Evolutionary conservation across 169 alveolate species (phyloP).

Genomic region (Amoebophrya sp.): DNA sequence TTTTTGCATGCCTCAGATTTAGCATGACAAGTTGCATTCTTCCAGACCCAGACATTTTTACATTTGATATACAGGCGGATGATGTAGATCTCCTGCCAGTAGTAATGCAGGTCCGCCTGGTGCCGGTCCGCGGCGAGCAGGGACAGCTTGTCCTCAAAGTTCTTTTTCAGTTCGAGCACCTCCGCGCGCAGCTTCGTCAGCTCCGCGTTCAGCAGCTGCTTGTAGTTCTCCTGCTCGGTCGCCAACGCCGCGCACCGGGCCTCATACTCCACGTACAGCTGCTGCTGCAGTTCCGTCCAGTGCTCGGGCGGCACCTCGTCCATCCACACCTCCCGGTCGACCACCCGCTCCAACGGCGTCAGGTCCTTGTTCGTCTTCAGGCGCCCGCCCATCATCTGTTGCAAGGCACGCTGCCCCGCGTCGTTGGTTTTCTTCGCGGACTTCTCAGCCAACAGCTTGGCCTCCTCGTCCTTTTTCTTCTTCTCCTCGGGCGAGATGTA

Average conservation of each 20-base stretch:
- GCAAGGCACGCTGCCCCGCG: background rate
- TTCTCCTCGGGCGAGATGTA: background rate
- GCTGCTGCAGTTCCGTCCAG: constrained; percentile 1
- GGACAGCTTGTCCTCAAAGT: background rate
- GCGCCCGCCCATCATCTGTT: constrained; percentile 16
- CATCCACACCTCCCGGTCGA: background rate
- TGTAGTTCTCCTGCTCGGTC: background rate
- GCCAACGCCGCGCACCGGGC: background rate
- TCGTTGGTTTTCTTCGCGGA: background rate
- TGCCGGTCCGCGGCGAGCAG: background rate
- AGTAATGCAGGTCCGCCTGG: constrained; percentile 12
- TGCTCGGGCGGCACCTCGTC: background rate
- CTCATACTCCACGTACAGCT: background rate
- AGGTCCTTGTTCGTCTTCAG: constrained; percentile 9
- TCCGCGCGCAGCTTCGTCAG: background rate
- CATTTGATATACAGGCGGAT: too few species aligned
- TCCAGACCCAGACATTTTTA: too few species aligned
- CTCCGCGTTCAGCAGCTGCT: background rate
- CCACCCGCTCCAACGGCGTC: constrained; percentile 22
- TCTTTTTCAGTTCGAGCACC: background rate
- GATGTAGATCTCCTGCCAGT: background rate
- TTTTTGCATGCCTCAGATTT: too few species aligned
- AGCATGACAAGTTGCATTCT: too few species aligned
- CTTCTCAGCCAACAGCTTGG: background rate
- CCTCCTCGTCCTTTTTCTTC: background rate